phyloP scores from a whole-genome alignment of 2,329 filamentous ascomycete species.

The Metarhizium anisopliae region DNA sequence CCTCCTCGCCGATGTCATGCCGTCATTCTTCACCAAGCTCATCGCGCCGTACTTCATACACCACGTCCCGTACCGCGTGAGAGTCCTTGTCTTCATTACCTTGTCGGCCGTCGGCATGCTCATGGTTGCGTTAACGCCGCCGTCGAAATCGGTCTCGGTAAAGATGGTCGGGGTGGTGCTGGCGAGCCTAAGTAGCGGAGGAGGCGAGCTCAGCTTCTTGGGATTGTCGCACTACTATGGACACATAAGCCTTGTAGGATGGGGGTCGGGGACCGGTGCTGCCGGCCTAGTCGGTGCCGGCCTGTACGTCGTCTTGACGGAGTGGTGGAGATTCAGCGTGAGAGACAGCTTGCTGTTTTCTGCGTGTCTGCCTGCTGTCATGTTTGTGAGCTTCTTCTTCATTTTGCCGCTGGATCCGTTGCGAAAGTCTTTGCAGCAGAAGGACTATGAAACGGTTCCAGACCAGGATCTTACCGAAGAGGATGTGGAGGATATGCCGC shows the following conservation, averaged over 20 bases:
- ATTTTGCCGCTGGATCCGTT: conserved; percentile 65
- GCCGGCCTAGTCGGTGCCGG: conserved; percentile 82
- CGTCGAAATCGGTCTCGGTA: conserved; percentile 52
- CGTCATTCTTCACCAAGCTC: conserved; percentile 81
- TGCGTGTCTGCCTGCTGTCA: conserved; percentile 69
- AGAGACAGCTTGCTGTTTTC: conserved; percentile 66
- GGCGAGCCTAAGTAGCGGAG: conserved; percentile 77
- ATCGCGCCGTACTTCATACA: conserved; percentile 92
- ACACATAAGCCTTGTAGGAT: conserved; percentile 74
- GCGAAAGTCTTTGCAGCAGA: conserved; percentile 30
- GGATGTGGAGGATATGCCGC: conserved; percentile 24
- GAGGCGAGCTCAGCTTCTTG: conserved; percentile 83
- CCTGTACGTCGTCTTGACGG: conserved; percentile 79
- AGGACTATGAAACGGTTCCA: conserved; percentile 46
- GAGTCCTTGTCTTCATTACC: conserved; percentile 64
- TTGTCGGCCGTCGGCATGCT: conserved; percentile 83
- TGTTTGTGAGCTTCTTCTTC: conserved; percentile 80
- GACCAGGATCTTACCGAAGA: conserved; percentile 30
- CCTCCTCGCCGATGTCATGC: conserved; percentile 84
- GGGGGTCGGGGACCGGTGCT: conserved; percentile 87
- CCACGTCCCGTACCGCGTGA: conserved; percentile 66
- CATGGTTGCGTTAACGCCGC: conserved; percentile 71
- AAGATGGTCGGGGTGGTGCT: conserved; percentile 80
- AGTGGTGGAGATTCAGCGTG: conserved; percentile 67
- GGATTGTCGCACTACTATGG: conserved; percentile 92